These are phyloP conservation scores for Scedosporium minutisporum DNA, from an alignment of 2,329 filamentous ascomycete genomes.

Conservation along the genomic window DNA sequence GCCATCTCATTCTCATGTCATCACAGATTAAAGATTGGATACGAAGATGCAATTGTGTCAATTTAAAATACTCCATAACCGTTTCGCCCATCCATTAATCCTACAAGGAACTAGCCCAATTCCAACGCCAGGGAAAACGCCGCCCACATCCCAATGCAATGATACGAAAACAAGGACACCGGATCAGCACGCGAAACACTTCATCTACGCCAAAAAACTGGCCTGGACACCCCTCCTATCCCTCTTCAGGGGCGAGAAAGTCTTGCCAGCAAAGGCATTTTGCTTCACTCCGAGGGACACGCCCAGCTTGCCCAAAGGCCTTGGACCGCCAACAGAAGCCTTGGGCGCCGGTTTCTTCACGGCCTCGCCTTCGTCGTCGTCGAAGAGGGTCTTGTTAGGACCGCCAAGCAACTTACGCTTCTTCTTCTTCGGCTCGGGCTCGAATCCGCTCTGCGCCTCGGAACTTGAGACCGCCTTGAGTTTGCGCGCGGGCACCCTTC, in stretches of 20 bases:
- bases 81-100: neutral
- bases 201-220: constrained; percentile 43
- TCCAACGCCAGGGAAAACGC: neutral
- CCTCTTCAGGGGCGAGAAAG: constrained; percentile 64
- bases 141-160: neutral
- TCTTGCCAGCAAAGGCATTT: constrained; percentile 5
- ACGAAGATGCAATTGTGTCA: neutral
- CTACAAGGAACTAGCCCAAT: neutral
- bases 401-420: constrained; percentile 62
- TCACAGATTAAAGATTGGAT: no score
- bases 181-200: neutral
- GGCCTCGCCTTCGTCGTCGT: constrained; percentile 50
- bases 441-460: constrained; percentile 8
- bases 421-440: constrained; percentile 47
- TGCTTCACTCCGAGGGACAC: constrained; percentile 1
- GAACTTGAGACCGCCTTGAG: neutral
- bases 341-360: constrained; percentile 10
- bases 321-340: constrained; percentile 1
- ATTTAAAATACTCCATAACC: neutral
- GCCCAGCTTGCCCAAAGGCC: constrained; percentile 16
- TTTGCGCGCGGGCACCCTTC: neutral
- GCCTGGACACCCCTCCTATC: constrained; percentile 54
- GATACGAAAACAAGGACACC: neutral
- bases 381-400: constrained; percentile 58
- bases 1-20: no score